Evolutionary conservation across 805 yeast genomes (phyloP), one percentile per base, ranked within the genome.

Genomic region (Vanderwaltozyma verrucispora): DNA sequence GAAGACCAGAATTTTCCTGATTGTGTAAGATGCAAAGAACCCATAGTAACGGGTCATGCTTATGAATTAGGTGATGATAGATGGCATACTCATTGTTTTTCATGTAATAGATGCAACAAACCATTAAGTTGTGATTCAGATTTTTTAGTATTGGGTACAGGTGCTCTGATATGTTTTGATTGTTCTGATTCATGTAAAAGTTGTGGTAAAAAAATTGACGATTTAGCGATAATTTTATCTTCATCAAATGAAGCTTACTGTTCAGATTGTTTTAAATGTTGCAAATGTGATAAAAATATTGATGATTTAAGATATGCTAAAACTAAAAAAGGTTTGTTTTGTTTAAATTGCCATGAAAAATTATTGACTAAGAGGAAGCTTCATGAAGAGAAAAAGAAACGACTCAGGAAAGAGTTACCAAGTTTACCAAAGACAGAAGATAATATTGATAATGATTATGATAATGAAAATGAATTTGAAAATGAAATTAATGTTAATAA

Each of bases 211-310:
- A 85, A 86, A 56, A 92, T 92, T 44, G 94, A 84, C 51, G 96
- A 92, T 58, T 68, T 88, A 65, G 98, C 98, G 10, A 89, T 92
- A 26, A 57, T 60, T 3, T 37, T 60, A 14, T 87, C 97, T 1
- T 87, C 97, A 2, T 95, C 96, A 19, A 94, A 92, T 50, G 89
- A 84, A 55, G 96, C 97, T 4, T 92, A 85, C 58, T 92, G 98
- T 59, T 77, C 95, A 4, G 69, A 70, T 33, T 92, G 98, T 60
- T 92, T 92, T 64, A 77, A 77, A 48, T 92, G 98, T 60, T 76
- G 94, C 37, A 80, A 85, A 49, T 92, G 98, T 65, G 81, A 81
- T 55, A 75, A 75, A 44, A 80, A 81, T 41, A 89, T 92, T 43
- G 94, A 83, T 53, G 95, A 92, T 61, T 64, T 88, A 47, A 70